Evolutionary conservation across 331 rosid species (phyloP).

Genomic region (Malus hybrid): DNA sequence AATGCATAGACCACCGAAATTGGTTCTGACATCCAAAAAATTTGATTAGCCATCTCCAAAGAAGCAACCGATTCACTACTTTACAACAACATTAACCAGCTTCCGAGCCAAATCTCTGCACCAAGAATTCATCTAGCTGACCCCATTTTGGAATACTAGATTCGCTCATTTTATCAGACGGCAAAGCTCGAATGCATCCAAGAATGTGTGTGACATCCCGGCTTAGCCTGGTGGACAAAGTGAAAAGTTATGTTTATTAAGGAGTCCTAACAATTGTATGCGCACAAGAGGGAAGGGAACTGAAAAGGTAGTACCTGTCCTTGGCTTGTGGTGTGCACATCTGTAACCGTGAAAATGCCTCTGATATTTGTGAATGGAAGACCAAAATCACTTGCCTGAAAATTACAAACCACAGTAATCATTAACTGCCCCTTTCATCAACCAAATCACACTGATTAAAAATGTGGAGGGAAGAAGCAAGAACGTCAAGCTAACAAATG

Average conservation of each 20-base stretch:
- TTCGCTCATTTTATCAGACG: conserved; percentile 59
- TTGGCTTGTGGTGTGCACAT: conserved; percentile 70
- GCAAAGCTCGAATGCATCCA: conserved; percentile 89
- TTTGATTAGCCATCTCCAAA: conserved; percentile 36
- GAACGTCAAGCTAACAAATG: too few species aligned
- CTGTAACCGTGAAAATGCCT: conserved; percentile 82
- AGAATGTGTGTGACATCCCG: conserved; percentile 86
- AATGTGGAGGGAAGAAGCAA: not conserved
- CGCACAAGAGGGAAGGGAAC: not conserved
- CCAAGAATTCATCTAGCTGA: conserved; percentile 84
- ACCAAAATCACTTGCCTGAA: conserved; percentile 88
- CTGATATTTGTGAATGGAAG: conserved; percentile 95
- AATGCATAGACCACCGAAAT: conserved; percentile 24
- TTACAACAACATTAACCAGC: conserved; percentile 42
- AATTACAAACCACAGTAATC: conserved; percentile 14
- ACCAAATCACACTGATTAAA: not conserved
- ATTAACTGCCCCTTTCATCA: not conserved
- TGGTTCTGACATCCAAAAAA: conserved; percentile 25
- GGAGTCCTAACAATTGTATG: not conserved
- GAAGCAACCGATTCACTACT: conserved; percentile 41
- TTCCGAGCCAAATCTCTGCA: conserved; percentile 67
- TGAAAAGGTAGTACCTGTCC: conserved; percentile 49
- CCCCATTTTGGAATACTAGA: conserved; percentile 86
- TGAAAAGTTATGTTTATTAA: not conserved
- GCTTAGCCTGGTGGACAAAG: conserved; percentile 48